These are phyloP conservation scores for Sinapis alba DNA, from an alignment of 441 rosid species.

Conservation along the genomic window DNA sequence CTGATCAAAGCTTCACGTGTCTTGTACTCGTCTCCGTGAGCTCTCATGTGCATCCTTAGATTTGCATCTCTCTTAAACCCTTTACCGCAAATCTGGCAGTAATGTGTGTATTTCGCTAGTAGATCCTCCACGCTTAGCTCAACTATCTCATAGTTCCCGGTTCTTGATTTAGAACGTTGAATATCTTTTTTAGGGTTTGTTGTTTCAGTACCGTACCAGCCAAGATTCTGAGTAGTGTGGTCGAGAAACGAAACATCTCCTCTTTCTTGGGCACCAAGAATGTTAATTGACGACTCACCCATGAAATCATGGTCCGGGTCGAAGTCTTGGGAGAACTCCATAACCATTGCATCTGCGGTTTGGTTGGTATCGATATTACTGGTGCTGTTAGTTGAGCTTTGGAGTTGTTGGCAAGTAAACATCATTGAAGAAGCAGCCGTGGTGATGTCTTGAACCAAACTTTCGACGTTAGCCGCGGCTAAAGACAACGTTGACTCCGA, in stretches of 20 bases:
- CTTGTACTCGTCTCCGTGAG: constrained; percentile 91
- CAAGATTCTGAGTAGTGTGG: constrained; percentile 25
- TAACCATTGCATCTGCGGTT: constrained; percentile 15
- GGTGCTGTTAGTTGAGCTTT: constrained; percentile 24
- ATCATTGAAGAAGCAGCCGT: constrained; percentile 64
- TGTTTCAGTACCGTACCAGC: constrained; percentile 42
- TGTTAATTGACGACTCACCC: constrained; percentile 14
- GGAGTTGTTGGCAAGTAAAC: constrained; percentile 67
- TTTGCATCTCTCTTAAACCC: constrained; percentile 94
- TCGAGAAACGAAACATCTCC: constrained; percentile 35
- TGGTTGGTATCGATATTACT: not conserved
- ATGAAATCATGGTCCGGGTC: constrained; percentile 26
- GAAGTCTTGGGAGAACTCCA: constrained; percentile 35
- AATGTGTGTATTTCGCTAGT: constrained; percentile 84
- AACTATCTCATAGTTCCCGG: constrained; percentile 45
- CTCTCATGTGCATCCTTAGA: constrained; percentile 96
- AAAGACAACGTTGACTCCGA: constrained; percentile 49
- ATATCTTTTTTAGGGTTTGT: constrained; percentile 16
- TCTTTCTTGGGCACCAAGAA: constrained; percentile 38
- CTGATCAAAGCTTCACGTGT: constrained; percentile 65
- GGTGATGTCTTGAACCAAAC: constrained; percentile 65
- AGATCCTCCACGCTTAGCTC: constrained; percentile 66
- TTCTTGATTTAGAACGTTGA: constrained; percentile 23
- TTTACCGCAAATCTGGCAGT: constrained; percentile 80
- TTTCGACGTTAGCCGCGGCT: constrained; percentile 50